phyloP scores from a whole-genome alignment of 495 filamentous ascomycete species.

The Neurospora sp. region DNA sequence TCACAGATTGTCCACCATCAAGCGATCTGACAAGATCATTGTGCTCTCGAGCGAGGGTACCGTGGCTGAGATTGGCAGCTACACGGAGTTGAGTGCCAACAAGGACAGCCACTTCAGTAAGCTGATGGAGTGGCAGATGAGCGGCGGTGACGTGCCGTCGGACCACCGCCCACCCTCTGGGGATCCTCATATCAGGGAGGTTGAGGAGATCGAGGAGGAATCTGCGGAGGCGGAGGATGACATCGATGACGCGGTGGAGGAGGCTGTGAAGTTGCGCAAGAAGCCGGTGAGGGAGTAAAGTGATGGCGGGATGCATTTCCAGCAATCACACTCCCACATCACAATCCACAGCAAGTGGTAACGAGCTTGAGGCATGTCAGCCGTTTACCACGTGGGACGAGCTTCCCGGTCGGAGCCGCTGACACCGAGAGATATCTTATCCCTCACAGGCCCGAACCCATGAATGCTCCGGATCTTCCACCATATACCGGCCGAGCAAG shows the following conservation, averaged over 20 bases:
- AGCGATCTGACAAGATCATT: constrained; percentile 85
- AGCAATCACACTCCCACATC: neutral
- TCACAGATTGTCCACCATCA: constrained; percentile 91
- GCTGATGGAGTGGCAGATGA: constrained; percentile 99
- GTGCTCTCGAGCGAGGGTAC: constrained; percentile 73
- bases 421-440: neutral
- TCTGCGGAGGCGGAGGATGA: constrained; percentile 28
- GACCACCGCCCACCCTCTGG: constrained; percentile 10
- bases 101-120: constrained; percentile 76
- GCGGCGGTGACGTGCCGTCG: constrained; percentile 53
- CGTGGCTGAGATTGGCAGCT: constrained; percentile 84
- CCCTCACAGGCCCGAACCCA: neutral
- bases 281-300: constrained; percentile 3
- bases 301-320: constrained; percentile 1
- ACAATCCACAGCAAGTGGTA: neutral
- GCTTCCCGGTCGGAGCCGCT: neutral
- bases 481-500: neutral
- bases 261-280: constrained; percentile 2
- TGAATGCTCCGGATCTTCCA: neutral
- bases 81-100: constrained; percentile 60
- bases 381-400: neutral
- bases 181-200: constrained; percentile 29
- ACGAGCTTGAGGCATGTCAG: neutral
- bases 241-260: constrained; percentile 17
- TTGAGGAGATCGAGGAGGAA: constrained; percentile 37